These are phyloP conservation scores for Gastrolobium bilobum DNA, from an alignment of 306 rosid species.

Conservation along the genomic window DNA sequence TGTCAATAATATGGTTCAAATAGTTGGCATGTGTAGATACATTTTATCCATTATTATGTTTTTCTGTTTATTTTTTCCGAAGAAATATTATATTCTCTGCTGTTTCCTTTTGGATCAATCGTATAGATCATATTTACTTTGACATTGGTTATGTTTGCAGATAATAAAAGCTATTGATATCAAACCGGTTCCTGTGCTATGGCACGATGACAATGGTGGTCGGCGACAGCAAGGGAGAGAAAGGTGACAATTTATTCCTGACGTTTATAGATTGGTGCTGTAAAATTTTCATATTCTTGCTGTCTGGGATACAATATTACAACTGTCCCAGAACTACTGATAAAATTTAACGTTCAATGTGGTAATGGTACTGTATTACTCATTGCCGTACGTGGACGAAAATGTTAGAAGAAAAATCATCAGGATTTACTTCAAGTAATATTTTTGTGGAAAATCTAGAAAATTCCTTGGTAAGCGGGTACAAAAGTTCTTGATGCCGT, in stretches of 20 bases:
- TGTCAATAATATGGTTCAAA: conserved; percentile 10
- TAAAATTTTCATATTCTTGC: conserved; percentile 28
- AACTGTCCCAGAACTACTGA: not conserved
- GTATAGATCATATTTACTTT: conserved; percentile 29
- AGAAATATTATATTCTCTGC: conserved; percentile 1
- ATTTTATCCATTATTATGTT: not conserved
- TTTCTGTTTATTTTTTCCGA: not conserved
- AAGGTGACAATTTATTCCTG: conserved; percentile 63
- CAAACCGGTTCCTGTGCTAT: conserved; percentile 79
- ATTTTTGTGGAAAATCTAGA: conserved; percentile 6
- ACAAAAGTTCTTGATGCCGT: conserved; percentile 26
- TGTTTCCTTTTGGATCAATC: conserved; percentile 32
- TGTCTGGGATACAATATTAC: conserved; percentile 31
- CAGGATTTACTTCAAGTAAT: conserved; percentile 21
- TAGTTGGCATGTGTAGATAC: conserved; percentile 32
- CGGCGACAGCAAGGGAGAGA: conserved; percentile 83
- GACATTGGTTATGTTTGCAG: conserved; percentile 61
- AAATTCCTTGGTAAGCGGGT: conserved; percentile 19
- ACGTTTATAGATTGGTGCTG: conserved; percentile 24
- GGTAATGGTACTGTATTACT: conserved; percentile 22
- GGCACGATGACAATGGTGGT: conserved; percentile 90
- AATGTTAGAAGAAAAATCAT: conserved; percentile 18
- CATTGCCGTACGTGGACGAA: not conserved
- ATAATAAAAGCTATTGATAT: conserved; percentile 75
- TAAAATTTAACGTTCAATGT: conserved; percentile 24